A percentile compares a stretch with the other conserved stretches of the same genome.
Evolutionary conservation across 306 rosid species (phyloP).

Genomic region (Rubus idaeus): DNA sequence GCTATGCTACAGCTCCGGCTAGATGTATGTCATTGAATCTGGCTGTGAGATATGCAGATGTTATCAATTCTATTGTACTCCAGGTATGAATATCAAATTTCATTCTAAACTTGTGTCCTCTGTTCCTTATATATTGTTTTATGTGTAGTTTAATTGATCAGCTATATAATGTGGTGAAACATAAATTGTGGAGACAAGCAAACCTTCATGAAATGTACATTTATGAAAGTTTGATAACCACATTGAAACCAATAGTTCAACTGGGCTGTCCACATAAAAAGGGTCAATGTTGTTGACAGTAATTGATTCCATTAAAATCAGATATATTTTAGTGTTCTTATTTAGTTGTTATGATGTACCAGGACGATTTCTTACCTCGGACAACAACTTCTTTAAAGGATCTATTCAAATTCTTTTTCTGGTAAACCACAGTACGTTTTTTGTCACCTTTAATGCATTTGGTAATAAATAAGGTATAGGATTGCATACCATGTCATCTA

Average conservation of each 20-base stretch:
- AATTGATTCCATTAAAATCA: constrained; percentile 17
- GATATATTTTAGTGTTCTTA: constrained; percentile 23
- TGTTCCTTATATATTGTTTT: not conserved
- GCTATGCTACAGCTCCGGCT: constrained; percentile 81
- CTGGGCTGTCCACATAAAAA: not conserved
- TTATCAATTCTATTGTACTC: constrained; percentile 77
- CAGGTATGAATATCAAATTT: constrained; percentile 53
- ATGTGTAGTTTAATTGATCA: constrained; percentile 5
- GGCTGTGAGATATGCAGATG: constrained; percentile 96
- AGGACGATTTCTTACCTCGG: constrained; percentile 97
- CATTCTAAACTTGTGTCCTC: constrained; percentile 4
- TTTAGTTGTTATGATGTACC: constrained; percentile 31
- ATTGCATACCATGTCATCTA: constrained; percentile 20
- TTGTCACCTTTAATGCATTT: constrained; percentile 16
- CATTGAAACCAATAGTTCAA: not conserved
- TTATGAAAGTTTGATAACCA: not conserved
- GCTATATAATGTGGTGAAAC: not conserved
- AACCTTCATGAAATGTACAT: not conserved
- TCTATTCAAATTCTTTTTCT: constrained; percentile 72
- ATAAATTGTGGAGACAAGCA: constrained; percentile 6
- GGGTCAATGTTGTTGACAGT: not conserved
- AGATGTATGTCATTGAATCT: constrained; percentile 88
- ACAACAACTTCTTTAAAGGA: constrained; percentile 68
- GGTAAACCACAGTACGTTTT: constrained; percentile 53
- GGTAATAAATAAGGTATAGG: constrained; percentile 10